A percentile compares a stretch with the other conserved stretches of the same genome.
These are phyloP conservation scores for Clavariopsis aquatica DNA, from an alignment of 495 filamentous ascomycete species.

Conservation along the genomic window DNA sequence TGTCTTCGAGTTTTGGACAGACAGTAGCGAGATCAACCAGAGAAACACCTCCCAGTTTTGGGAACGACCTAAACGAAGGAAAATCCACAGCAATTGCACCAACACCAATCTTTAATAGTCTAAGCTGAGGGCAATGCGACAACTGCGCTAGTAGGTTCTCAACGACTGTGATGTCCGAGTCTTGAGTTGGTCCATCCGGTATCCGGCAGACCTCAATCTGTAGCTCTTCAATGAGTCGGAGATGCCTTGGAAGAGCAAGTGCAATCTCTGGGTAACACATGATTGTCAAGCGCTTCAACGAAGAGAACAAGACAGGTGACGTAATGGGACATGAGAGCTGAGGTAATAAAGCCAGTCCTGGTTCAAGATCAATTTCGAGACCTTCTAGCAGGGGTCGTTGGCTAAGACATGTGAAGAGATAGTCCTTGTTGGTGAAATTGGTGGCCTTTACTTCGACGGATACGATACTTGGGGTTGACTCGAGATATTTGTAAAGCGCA, in stretches of 20 bases:
- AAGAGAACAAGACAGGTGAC: slow-evolving; percentile 12
- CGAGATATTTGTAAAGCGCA: slow-evolving; percentile 14
- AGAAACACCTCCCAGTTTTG: slow-evolving; percentile 8
- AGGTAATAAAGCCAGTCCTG: slow-evolving; percentile 22
- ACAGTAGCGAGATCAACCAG: slow-evolving; percentile 5
- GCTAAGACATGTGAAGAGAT: slow-evolving; percentile 22
- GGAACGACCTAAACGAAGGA: slow-evolving; percentile 13
- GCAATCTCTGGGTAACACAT: slow-evolving; percentile 35
- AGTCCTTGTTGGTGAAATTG: slow-evolving; percentile 21
- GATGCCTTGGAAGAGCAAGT: slow-evolving; percentile 21
- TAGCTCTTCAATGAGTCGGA: slow-evolving; percentile 18
- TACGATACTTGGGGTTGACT: slow-evolving; percentile 14
- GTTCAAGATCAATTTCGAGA: slow-evolving; percentile 32
- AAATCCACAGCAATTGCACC: slow-evolving; percentile 18
- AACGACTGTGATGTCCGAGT: slow-evolving; percentile 13
- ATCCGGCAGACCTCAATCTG: slow-evolving; percentile 28
- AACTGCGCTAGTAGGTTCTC: slow-evolving; percentile 15
- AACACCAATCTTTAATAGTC: slow-evolving; percentile 23
- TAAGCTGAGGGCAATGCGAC: slow-evolving; percentile 13
- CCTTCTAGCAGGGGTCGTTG: slow-evolving; percentile 13
- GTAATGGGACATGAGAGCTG: slow-evolving; percentile 1
- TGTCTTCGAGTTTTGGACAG: slow-evolving; percentile 22
- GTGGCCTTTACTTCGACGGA: slow-evolving; percentile 21
- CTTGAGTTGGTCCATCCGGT: slow-evolving; percentile 5
- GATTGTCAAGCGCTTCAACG: slow-evolving; percentile 20